Evolutionary conservation across 1,284 basidiomycete genomes (phyloP), one percentile per base, ranked within the genome.

Genomic region (Trichosporon asahii): DNA sequence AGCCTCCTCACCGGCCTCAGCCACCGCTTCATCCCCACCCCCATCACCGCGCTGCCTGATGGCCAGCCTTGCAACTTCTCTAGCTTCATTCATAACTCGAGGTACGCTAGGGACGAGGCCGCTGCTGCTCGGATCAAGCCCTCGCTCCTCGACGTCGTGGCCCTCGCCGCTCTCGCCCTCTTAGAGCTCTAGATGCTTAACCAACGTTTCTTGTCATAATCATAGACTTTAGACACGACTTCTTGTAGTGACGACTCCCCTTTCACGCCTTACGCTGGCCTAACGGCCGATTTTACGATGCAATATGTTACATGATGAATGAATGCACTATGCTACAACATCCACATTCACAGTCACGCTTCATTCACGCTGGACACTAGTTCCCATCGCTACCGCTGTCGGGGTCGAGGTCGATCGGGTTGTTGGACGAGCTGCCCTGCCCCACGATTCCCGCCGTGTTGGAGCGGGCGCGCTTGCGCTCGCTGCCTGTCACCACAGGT

Each of bases 1-100:
- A 78, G 77, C 25, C 75, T 83, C 72, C 68, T 76, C 40, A 72
- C 72, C 8, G 79, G 80, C 2, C 73, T 83, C 9, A 77, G 76
- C 0, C 78, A 82, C 73, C 80, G 78, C 9, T 83, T 78, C 79
- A 76, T 83, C 25, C 80, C 81, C 1, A 73, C 67, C 18, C 79
- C 80, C 5, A 74, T 81, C 35, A 73, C 68, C 2, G 73, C 77
- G 60, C 57, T 61, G 12, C 57, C 57, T 2, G 57, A 61, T 14
- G 57, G 57, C 0, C 66, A 60, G 15, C 72, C 72, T 14, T 74
- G 73, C 53, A 64, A 65, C 53, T 67, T 69, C 57, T 64, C 33
- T 31, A 65, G 44, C 29, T 60, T 64, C 14, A 61, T 64, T 31
- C 57, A 61, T 14, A 61, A 61, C 29, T 29, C 27, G 29, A 11